Evolutionary conservation across 306 rosid genomes (phyloP), one percentile per base, ranked within the genome.

Genomic region (Vigna reflexopilosa): DNA sequence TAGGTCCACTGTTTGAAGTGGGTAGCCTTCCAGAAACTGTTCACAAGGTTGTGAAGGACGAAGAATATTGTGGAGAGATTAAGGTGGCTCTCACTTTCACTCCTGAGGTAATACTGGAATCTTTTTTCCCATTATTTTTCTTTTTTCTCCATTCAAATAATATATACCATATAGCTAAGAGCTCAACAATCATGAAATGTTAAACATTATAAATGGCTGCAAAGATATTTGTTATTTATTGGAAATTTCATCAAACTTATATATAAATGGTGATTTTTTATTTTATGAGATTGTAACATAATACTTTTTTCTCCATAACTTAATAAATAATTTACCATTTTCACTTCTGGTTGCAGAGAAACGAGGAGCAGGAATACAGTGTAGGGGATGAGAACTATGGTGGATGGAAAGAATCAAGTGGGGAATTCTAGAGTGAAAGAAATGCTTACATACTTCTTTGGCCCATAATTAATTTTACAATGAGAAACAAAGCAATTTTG

Each of bases 71-170:
- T 49, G 85, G 89, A 32, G 89, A 86, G 81, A 77, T 86, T 56
- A 86, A 59, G 80, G 85, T 86, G 40, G 83, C 83, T 81, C 85
- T 86, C 58, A 86, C 78, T 83, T 86, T 86, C 50, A 83, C 76
- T 36, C 10, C 79, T 44, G 79, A 80, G 89, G 89, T 86, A 77
- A 77, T 57, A 34, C 45, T 66, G 24, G 6, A 72, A 34, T 45
- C 20, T 13, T 22, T 52, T 13, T 61, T 28, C 44, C 47, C 22
- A 49, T 36, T 49, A 67, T 17, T 59, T 70, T 52, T 77, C 26
- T 55, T 65, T 70, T 48, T 1, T 69, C 30, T 15, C 5, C 32
- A 62, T 45, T 72, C 17, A 67, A 38, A 58, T 32, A 17, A 34
- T 2, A 30, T 58, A 20, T 24, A 34, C 17, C 49, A 64, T 40